A percentile compares a stretch with the other conserved stretches of the same genome.
These are phyloP conservation scores for Arachis monticola DNA, from an alignment of 331 rosid genomes.

Conservation along the genomic window DNA sequence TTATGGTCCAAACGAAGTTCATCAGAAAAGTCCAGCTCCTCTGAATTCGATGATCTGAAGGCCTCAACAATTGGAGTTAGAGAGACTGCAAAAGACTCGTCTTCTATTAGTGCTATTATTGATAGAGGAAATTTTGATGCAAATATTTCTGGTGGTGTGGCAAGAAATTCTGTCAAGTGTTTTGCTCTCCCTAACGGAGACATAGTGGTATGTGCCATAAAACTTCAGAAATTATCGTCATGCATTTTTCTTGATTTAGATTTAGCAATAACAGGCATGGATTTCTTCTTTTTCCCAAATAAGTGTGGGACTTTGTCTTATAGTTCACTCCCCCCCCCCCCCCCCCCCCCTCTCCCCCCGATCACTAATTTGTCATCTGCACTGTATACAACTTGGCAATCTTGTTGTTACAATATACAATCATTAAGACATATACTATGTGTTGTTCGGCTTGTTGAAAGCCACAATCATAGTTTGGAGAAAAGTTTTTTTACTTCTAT, in stretches of 20 bases:
- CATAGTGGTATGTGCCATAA: slow-evolving; percentile 83
- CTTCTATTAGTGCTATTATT: slow-evolving; percentile 68
- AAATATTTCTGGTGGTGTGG: slow-evolving; percentile 82
- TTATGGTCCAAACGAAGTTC: slow-evolving; percentile 83
- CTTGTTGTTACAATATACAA: background rate
- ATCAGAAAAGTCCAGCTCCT: slow-evolving; percentile 47
- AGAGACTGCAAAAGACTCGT: slow-evolving; percentile 46
- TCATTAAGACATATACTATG: background rate
- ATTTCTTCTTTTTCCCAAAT: background rate
- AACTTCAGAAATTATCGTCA: slow-evolving; percentile 37
- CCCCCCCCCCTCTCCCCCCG: background rate
- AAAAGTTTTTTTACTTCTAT: too few relatives aligned
- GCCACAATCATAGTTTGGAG: too few relatives aligned
- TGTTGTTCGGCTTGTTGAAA: too few relatives aligned
- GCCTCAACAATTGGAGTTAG: slow-evolving; percentile 45
- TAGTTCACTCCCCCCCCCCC: background rate
- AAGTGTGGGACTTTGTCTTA: slow-evolving; percentile 12
- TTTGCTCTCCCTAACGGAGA: slow-evolving; percentile 94
- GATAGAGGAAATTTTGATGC: slow-evolving; percentile 91
- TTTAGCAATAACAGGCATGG: background rate
- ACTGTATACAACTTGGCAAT: background rate
- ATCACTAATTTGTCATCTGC: slow-evolving; percentile 27
- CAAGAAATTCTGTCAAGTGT: slow-evolving; percentile 84
- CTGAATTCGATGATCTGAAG: slow-evolving; percentile 53
- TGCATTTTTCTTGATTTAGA: slow-evolving; percentile 37